Evolutionary conservation across 2,329 filamentous ascomycete species (phyloP).

Genomic region (Helicocarpus griseus): DNA sequence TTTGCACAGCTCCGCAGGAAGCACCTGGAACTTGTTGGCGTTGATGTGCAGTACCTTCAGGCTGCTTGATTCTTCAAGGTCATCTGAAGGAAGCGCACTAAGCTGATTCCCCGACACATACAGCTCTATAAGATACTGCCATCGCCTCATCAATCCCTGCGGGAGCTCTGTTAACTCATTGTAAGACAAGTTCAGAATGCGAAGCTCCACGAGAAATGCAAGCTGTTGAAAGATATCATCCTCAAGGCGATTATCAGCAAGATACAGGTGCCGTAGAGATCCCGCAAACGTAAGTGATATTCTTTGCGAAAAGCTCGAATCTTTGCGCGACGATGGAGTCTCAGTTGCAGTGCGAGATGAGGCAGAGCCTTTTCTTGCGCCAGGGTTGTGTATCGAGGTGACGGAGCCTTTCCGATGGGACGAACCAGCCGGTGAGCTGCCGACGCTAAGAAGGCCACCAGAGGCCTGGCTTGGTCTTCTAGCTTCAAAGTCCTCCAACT

Average conservation of each 20-base stretch:
- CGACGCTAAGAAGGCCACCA: constrained; percentile 63
- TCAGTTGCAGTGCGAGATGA: constrained; percentile 58
- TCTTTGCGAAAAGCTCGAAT: constrained; percentile 74
- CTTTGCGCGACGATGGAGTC: constrained; percentile 59
- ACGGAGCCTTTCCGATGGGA: constrained; percentile 67
- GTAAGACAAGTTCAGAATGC: constrained; percentile 86
- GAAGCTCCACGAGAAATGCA: constrained; percentile 68
- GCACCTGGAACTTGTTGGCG: constrained; percentile 92
- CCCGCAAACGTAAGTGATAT: constrained; percentile 79
- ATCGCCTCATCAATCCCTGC: constrained; percentile 74
- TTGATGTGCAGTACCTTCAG: constrained; percentile 91
- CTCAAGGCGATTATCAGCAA: constrained; percentile 88
- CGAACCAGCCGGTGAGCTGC: constrained; percentile 56
- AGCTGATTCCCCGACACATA: constrained; percentile 94
- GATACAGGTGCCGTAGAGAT: constrained; percentile 70
- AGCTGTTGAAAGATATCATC: constrained; percentile 95
- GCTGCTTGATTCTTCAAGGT: constrained; percentile 79
- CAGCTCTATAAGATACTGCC: constrained; percentile 82
- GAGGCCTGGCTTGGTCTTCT: constrained; percentile 80
- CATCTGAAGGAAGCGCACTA: constrained; percentile 82
- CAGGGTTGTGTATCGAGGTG: constrained; percentile 68
- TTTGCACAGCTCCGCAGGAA: constrained; percentile 90
- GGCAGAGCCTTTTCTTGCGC: constrained; percentile 75
- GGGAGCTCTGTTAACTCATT: constrained; percentile 92
- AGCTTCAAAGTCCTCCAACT: constrained; percentile 51